Evolutionary conservation across 768 basidiomycete genomes (phyloP).

Genomic region (Mycena chlorophos): DNA sequence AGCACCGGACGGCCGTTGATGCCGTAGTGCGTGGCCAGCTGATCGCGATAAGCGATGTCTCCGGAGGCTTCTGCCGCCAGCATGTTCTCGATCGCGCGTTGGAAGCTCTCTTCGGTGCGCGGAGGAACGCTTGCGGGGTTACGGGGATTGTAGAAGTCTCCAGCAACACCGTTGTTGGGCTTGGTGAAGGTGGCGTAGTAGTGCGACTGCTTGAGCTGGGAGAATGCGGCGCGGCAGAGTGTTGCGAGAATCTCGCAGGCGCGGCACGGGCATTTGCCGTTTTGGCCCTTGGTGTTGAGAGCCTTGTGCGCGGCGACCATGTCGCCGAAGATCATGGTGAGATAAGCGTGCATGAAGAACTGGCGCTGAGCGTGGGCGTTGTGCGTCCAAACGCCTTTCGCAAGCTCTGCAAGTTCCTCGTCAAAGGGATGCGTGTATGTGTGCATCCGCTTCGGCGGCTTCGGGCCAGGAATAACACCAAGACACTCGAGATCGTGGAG

Average conservation of each 20-base stretch:
- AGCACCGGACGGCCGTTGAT: conserved; percentile 38
- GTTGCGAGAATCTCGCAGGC: too few relatives aligned
- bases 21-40: conserved; percentile 31
- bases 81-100: too few relatives aligned
- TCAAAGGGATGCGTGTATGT: conserved; percentile 2
- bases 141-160: too few relatives aligned
- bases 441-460: conserved; percentile 20
- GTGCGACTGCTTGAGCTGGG: too few relatives aligned
- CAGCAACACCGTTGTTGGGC: too few relatives aligned
- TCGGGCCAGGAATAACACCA: conserved; percentile 36
- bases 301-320: conserved; percentile 34
- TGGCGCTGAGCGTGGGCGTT: conserved; percentile 25
- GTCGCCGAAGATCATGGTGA: conserved; percentile 32
- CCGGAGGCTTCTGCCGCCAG: too few relatives aligned
- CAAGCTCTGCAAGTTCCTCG: conserved; percentile 1
- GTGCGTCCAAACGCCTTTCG: conserved; percentile 20
- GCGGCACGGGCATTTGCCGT: too few relatives aligned
- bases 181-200: too few relatives aligned
- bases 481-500: conserved; percentile 26
- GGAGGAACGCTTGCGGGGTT: too few relatives aligned
- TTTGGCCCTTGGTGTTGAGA: conserved; percentile 39
- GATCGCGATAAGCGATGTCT: too few relatives aligned
- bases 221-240: too few relatives aligned
- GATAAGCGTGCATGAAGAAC: conserved; percentile 30
- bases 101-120: too few relatives aligned